Base-by-base conservation (phyloP, 345 rosid genomes). In the Eucalyptus regnans region DNA sequence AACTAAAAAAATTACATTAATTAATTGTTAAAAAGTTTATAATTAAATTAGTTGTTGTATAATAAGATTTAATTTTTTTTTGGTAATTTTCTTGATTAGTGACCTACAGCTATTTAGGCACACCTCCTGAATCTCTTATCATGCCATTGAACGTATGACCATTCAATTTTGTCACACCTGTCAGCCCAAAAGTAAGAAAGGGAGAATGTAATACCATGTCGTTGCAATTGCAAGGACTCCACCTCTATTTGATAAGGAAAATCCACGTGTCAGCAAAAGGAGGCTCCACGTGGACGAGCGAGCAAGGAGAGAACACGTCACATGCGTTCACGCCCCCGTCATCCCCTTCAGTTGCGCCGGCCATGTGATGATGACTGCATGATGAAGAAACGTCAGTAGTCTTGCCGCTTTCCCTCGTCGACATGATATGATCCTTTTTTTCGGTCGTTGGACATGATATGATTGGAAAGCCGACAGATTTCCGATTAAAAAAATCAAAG, bases 1-100 rank as follows among this genome's bases (percentile, higher is more conserved):
- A 0, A 1, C 4, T 60, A 22, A 3, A 12, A 12, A 5, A 11
- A 60, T 11, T 27, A 12, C 7, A 58, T 58, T 58, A 0, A 5
- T 25, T 9, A 58, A 23, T 58, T 11, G n/a, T 11, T 2, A 66
- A 66, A n/a, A 31, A 4, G 3, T 12, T 64, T n/a, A n/a, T 6
- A 0, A 8, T 5, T 3, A 18, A 31, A 68, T 68, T 68, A 2
- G 41, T 5, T 8, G 9, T 9, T 5, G 3, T 4, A 8, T 4
- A 16, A 66, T 16, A 66, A 11, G 58, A 25, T 52, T 18, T 18
- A 7, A 3, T 51, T 56, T 22, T 27, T 51, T 16, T 51, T 3
- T 15, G 37, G 7, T 27, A 60, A 60, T 27, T 60, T 60, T 60
- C 7, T 11, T 12, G 7, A 27, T 60, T 5, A 60, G 31, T 60